phyloP scores from a whole-genome alignment of 352 stramenopile species.

The Phytophthora sp. region DNA sequence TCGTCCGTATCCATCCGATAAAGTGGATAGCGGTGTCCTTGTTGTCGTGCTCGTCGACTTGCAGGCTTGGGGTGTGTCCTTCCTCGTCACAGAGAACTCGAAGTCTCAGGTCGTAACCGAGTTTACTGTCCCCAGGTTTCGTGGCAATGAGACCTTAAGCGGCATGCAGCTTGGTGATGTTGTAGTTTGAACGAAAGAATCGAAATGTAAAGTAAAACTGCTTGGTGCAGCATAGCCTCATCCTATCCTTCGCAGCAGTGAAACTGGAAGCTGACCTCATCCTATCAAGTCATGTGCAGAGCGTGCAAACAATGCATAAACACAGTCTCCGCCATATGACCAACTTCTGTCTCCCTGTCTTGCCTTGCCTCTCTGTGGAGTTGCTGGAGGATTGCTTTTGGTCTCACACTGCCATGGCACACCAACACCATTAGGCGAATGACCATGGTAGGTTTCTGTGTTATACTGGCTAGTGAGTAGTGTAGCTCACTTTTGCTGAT shows the following conservation, averaged over 20 bases:
- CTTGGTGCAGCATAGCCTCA: constrained; percentile 2
- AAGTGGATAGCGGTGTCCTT: constrained; percentile 6
- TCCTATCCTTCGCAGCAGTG: not conserved
- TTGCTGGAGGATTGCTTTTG: too few relatives aligned
- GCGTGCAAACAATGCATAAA: not conserved
- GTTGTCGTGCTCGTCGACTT: constrained; percentile 5
- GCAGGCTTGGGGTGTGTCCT: not conserved
- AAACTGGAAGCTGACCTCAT: not conserved
- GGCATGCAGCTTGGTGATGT: not conserved
- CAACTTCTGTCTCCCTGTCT: not conserved
- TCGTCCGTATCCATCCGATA: constrained; percentile 4
- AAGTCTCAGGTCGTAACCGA: constrained; percentile 2
- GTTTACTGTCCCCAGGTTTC: not conserved
- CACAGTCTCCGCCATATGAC: not conserved
- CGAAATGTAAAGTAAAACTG: not conserved
- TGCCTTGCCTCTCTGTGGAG: too few relatives aligned
- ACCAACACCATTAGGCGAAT: too few relatives aligned
- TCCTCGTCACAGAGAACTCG: constrained; percentile 4
- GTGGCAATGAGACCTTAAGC: not conserved
- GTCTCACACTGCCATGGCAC: too few relatives aligned
- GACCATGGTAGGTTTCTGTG: too few relatives aligned
- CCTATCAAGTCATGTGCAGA: constrained; percentile 5
- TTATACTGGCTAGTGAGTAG: too few relatives aligned
- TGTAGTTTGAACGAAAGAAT: not conserved
- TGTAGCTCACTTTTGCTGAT: too few relatives aligned